Evolutionary conservation across 768 basidiomycete species (phyloP).

Genomic region (Suillus subluteus): DNA sequence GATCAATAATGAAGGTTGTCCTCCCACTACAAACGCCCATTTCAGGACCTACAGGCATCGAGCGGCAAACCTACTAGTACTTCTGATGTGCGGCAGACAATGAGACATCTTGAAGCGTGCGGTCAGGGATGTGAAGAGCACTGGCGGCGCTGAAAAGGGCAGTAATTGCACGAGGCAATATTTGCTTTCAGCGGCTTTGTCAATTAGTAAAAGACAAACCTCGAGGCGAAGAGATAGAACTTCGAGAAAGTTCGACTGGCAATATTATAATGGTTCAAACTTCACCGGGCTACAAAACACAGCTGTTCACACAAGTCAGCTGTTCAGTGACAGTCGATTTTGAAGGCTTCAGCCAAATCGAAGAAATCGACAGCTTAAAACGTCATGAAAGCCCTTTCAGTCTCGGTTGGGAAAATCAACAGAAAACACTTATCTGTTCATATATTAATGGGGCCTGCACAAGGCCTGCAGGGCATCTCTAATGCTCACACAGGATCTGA

Average conservation of each 20-base stretch:
- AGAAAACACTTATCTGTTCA: no score
- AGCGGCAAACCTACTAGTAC: no score
- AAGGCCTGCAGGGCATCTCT: no score
- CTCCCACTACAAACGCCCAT: background rate
- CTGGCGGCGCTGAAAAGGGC: background rate
- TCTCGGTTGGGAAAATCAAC: no score
- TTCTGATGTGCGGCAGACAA: background rate
- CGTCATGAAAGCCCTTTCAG: no score
- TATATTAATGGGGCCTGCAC: no score
- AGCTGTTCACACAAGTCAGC: no score
- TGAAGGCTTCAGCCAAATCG: no score
- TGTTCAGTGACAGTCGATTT: no score
- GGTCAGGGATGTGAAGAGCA: background rate
- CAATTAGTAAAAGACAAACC: background rate
- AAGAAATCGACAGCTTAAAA: no score
- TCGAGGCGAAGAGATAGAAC: background rate
- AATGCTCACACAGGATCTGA: no score
- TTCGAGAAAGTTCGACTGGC: background rate
- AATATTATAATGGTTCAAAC: background rate
- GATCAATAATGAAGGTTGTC: background rate
- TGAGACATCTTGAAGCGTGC: background rate
- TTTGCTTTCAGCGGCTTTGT: no score
- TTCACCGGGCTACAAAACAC: background rate
- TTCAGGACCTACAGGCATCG: background rate
- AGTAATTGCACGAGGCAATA: background rate